These are phyloP conservation scores for Vanrija humicola DNA, from an alignment of 1,284 basidiomycete species.

Conservation along the genomic window DNA sequence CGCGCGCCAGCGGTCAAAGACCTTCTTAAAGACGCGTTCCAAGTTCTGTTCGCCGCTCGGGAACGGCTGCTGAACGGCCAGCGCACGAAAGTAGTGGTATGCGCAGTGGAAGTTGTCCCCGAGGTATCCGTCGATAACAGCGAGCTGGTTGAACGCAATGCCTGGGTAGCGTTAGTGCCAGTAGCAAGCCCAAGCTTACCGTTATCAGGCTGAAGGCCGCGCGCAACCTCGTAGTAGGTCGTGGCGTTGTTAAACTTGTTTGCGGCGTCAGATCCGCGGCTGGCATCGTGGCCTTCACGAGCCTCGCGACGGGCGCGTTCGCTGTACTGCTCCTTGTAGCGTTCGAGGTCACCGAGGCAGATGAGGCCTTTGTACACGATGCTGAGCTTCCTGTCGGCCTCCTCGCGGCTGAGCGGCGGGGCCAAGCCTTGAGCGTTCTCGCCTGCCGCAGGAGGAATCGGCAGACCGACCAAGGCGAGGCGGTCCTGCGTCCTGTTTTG, in stretches of 20 bases:
- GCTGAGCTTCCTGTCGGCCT: conserved; percentile 61
- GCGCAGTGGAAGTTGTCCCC: conserved; percentile 75
- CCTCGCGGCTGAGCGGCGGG: conserved; percentile 53
- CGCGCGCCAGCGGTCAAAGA: conserved; percentile 55
- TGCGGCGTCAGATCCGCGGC: background rate
- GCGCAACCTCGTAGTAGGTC: conserved; percentile 78
- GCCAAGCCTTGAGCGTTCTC: conserved; percentile 18
- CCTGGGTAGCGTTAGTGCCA: conserved; percentile 52
- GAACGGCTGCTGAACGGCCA: conserved; percentile 82
- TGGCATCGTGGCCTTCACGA: conserved; percentile 13
- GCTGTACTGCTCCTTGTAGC: conserved; percentile 82
- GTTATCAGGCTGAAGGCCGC: conserved; percentile 67
- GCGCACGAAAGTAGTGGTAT: conserved; percentile 84
- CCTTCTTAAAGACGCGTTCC: conserved; percentile 63
- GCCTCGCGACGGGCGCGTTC: conserved; percentile 27
- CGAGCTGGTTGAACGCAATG: conserved; percentile 91
- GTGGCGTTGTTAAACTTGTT: conserved; percentile 63
- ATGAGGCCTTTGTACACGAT: conserved; percentile 83
- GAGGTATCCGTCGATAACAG: conserved; percentile 81
- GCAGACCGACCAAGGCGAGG: conserved; percentile 59
- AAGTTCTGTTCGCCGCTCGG: conserved; percentile 84
- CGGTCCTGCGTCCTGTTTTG: conserved; percentile 29
- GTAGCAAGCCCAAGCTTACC: conserved; percentile 36
- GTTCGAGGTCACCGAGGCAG: conserved; percentile 86
- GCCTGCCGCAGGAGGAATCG: conserved; percentile 38